A percentile compares a stretch with the other conserved stretches of the same genome.
These are phyloP conservation scores for Umbelopsis ramanniana DNA, from an alignment of 192 early-diverging fungal species.

Conservation along the genomic window DNA sequence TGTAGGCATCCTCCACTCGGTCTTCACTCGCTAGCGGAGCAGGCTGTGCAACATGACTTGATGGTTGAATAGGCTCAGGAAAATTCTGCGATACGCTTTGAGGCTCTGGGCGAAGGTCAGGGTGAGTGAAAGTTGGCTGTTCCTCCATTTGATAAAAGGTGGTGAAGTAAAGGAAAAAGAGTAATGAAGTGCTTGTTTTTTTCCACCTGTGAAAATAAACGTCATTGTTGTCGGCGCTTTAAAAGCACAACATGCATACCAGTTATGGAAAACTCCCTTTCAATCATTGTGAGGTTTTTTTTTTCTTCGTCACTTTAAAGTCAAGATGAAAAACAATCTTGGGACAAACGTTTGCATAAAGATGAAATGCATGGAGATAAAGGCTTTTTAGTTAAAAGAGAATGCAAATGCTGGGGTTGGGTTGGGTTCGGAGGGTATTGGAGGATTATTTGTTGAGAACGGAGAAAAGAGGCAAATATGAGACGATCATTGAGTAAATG, in stretches of 20 bases:
- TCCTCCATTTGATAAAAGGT: constrained; percentile 7
- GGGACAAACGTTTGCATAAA: not conserved
- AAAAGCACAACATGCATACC: not conserved
- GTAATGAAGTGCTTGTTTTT: not conserved
- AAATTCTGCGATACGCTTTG: not conserved
- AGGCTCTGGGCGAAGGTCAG: constrained; percentile 3
- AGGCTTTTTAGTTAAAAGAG: not conserved
- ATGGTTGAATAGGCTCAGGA: not conserved
- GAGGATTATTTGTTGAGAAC: not conserved
- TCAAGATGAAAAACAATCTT: too few relatives aligned
- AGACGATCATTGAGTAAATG: not conserved
- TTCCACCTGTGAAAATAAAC: not conserved
- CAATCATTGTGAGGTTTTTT: too few relatives aligned
- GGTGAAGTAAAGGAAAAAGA: not conserved
- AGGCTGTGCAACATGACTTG: not conserved
- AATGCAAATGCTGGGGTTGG: not conserved
- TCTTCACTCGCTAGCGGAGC: not conserved
- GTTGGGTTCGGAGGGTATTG: constrained; percentile 16
- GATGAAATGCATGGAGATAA: not conserved
- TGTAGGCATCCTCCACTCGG: not conserved
- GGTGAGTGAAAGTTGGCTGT: constrained; percentile 9
- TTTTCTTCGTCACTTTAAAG: too few relatives aligned
- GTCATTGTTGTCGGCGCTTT: constrained; percentile 19
- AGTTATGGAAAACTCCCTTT: not conserved
- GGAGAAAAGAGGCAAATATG: not conserved